Base-by-base conservation (phyloP, 2,329 filamentous ascomycete genomes). In the Monosporascus sp. region DNA sequence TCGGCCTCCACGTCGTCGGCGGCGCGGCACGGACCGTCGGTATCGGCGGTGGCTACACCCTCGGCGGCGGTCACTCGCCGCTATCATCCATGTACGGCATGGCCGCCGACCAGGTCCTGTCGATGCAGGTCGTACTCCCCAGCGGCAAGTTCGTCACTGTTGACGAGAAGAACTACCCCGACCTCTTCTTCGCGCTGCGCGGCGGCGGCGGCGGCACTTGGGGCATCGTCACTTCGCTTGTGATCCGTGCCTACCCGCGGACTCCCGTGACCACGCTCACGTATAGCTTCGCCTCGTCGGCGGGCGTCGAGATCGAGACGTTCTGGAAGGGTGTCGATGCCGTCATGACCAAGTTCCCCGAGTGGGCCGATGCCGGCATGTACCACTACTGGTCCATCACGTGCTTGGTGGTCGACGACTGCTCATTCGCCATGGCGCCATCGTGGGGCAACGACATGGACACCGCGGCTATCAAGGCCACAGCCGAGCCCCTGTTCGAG, bases 11-110 rank as follows among this genome's bases (percentile, higher is more conserved):
- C 0, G 71, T 82, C 5, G 74, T 84, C 3, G 78, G 76, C 24
- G 81, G 81, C 4, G 78, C 78, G 24, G 58, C 58, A 19, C 78
- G 79, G 49, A 76, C 73, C 3, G 78, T 84, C 14, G 80, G 80
- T 38, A 69, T 79, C 26, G 68, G 68, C 6, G 78, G 78, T 16
- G 74, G 74, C 7, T 77, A 70, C 58, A 64, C 65, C 7, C 59
- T 72, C 38, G 79, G 78, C 16, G 80, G 78, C 45, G 81, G 81
- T 0, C 79, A 84, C 61, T 76, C 73, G 5, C 75, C 77, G 2
- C 60, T 84, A 41, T 71, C 72, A 2, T 70, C 70, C 40, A 58
- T 72, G 27, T 75, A 77, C 55, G 72, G 80, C 50, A 71, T 80
- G 59, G 77, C 68, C 4, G 73, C 74, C 16, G 78, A 80, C 60